Conservation (phyloP, 495 filamentous ascomycete genomes). For the Clavariopsis aquatica region DNA sequence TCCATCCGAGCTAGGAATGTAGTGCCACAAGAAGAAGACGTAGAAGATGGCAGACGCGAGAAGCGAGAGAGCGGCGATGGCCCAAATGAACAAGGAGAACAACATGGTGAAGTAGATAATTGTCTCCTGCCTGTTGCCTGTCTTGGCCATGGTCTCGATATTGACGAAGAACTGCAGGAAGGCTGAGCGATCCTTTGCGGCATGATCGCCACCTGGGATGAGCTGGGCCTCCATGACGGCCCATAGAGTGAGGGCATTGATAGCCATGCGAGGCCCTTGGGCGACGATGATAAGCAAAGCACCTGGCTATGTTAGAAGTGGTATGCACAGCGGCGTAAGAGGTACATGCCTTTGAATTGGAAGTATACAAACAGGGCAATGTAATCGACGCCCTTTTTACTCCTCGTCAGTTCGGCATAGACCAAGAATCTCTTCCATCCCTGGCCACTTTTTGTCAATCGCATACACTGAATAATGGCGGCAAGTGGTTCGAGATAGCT, state of each 20-base stretch:
- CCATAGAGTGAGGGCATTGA: conserved; percentile 86
- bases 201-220: conserved; percentile 59
- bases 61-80: conserved; percentile 75
- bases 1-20: conserved; percentile 78
- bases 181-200: conserved; percentile 50
- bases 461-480: conserved; percentile 75
- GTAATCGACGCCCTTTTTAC: conserved; percentile 87
- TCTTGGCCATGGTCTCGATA: conserved; percentile 66
- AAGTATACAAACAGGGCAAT: conserved; percentile 93
- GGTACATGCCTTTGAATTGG: conserved; percentile 75
- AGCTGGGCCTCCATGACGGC: conserved; percentile 73
- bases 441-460: conserved; percentile 61
- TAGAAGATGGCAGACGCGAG: conserved; percentile 73
- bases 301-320: conserved; percentile 50
- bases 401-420: conserved; percentile 88
- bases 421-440: conserved; percentile 89
- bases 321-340: conserved; percentile 13
- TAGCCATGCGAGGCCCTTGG: conserved; percentile 83
- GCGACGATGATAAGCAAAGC: conserved; percentile 88
- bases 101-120: conserved; percentile 84
- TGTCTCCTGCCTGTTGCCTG: conserved; percentile 66
- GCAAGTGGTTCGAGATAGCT: conserved; percentile 87
- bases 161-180: conserved; percentile 57
- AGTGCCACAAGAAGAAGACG: conserved; percentile 83
- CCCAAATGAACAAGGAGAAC: conserved; percentile 88